Conservation (phyloP, 208 protist species). For the Wallacemonas sp. region DNA sequence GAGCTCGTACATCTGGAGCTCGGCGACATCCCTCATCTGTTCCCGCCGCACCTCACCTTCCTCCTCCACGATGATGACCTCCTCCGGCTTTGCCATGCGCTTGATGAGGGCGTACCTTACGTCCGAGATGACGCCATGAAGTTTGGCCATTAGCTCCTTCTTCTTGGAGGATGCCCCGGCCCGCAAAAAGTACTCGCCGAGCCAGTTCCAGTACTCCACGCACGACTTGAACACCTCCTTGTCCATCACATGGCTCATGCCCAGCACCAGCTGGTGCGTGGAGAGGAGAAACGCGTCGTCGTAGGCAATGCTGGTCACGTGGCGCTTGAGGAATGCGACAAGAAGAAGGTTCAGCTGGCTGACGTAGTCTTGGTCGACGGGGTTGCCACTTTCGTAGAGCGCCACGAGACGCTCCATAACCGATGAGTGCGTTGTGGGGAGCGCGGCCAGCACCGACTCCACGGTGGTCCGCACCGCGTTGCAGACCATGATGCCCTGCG, state of each 20-base stretch:
- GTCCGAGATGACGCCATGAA: slow-evolving; percentile 74
- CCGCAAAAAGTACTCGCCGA: slow-evolving; percentile 69
- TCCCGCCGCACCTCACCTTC: slow-evolving; percentile 97
- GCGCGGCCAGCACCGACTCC: slow-evolving; percentile 52
- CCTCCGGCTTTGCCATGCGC: slow-evolving; percentile 99
- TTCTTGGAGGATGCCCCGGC: slow-evolving; percentile 42
- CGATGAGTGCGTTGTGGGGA: slow-evolving; percentile 73
- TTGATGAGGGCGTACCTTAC: slow-evolving; percentile 95
- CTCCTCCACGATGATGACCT: slow-evolving; percentile 99
- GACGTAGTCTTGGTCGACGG: slow-evolving; percentile 90
- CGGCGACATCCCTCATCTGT: slow-evolving; percentile 96
- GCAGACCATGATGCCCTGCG: slow-evolving; percentile 56
- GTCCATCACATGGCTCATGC: slow-evolving; percentile 96
- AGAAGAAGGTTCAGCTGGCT: slow-evolving; percentile 91
- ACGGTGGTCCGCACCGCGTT: slow-evolving; percentile 67
- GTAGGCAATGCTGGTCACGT: slow-evolving; percentile 89
- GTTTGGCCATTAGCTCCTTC: slow-evolving; percentile 58
- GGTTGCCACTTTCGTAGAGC: slow-evolving; percentile 56
- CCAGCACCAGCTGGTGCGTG: slow-evolving; percentile 91
- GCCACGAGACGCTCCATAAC: slow-evolving; percentile 53
- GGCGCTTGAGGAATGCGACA: slow-evolving; percentile 91
- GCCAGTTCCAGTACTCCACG: slow-evolving; percentile 98
- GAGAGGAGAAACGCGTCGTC: slow-evolving; percentile 72
- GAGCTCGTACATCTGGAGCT: slow-evolving; percentile 96
- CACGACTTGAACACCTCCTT: slow-evolving; percentile 99